Base-by-base conservation (phyloP, 2,329 filamentous ascomycete genomes). In the Microdochium trichocladiopsis region DNA sequence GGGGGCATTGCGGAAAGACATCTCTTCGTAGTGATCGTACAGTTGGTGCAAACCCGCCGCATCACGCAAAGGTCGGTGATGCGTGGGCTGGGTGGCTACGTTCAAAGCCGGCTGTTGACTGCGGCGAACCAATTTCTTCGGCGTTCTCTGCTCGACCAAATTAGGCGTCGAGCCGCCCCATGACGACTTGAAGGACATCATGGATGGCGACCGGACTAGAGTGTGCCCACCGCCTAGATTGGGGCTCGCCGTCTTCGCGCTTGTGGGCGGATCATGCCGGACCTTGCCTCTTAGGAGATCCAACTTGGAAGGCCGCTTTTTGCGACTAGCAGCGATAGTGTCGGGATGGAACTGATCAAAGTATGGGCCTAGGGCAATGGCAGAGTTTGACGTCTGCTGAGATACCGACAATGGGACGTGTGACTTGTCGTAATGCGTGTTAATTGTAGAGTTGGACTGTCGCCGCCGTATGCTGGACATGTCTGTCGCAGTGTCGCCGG, bases 21-120 rank as follows among this genome's bases (percentile, higher is more conserved):
- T 76, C 57, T 80, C 73, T 61, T 83, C 80, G 58, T 83, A 82
- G 58, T 83, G 78, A 52, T 79, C 69, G 58, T 83, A 82, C 2
- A 83, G 66, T 50, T 75, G 74, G 45, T 77, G 70, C 22, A 81
- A 62, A 2, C 72, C 73, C 16, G 67, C 64, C 2, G 69, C 60
- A 59, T 65, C 66, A 45, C 12, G 41, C n/a, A 45, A 18, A 22
- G n/a, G 41, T 8, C 41, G 41, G 18, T 22, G 41, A 45, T 45
- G 5, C 18, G n/a, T 23, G 5, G 14, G 21, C 11, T 16, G 21
- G 21, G 14, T 22, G 21, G 21, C 4, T 22, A 23, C 22, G 16
- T 45, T 45, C 12, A 23, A 12, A 11, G n/a, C 5, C 3, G 41
- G 41, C 18, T 22, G 41, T 22, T 45, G 41, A 12, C 41, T 45